These are phyloP conservation scores for Sugiyamaella sp. DNA, from an alignment of 1,139 yeast species.

Conservation along the genomic window DNA sequence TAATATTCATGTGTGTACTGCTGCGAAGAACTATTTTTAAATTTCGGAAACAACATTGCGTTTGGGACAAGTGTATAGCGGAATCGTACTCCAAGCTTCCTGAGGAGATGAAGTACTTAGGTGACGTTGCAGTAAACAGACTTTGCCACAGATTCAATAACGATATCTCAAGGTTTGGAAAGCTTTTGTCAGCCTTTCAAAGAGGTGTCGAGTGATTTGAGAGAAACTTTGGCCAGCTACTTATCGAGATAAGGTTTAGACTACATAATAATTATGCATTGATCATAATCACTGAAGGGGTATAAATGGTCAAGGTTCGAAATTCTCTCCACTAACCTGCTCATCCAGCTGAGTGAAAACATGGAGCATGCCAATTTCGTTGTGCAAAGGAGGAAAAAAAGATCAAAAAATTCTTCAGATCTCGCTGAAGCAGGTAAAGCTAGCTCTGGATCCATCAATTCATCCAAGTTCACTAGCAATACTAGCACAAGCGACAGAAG, in stretches of 20 bases:
- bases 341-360: not conserved
- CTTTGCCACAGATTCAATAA: not conserved
- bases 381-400: slow-evolving; percentile 4
- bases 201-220: not conserved
- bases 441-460: not conserved
- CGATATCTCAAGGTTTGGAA: slow-evolving; percentile 8
- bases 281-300: not conserved
- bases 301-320: not conserved
- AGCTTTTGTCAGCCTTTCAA: not conserved
- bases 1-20: slow-evolving; percentile 15
- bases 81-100: slow-evolving; percentile 14
- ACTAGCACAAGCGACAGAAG: not conserved
- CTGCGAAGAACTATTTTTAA: slow-evolving; percentile 9
- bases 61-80: slow-evolving; percentile 18
- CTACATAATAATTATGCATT: not conserved
- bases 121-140: slow-evolving; percentile 12
- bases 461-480: not conserved
- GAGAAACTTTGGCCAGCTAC: not conserved
- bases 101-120: slow-evolving; percentile 1
- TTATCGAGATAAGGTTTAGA: not conserved
- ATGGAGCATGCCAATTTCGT: not conserved
- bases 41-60: slow-evolving; percentile 5
- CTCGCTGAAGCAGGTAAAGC: not conserved
- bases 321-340: not conserved
- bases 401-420: not conserved